Evolutionary conservation across 331 rosid genomes (phyloP).

Genomic region (Quercus phellos): DNA sequence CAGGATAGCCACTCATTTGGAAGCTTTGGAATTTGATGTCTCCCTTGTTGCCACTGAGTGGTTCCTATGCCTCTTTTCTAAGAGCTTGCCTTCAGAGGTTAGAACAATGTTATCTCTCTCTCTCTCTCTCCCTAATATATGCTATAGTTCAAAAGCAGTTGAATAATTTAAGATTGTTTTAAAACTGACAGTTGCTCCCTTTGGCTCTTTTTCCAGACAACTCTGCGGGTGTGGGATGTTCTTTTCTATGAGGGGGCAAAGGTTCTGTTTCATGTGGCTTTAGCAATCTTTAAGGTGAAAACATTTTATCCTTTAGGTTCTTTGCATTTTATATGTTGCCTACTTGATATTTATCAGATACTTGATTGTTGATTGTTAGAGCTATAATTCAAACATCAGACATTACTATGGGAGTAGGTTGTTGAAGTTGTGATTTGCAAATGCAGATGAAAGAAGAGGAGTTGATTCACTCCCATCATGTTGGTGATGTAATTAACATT

Average conservation of each 20-base stretch:
- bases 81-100: constrained; percentile 97
- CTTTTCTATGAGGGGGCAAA: constrained; percentile 98
- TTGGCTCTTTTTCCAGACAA: constrained; percentile 47
- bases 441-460: constrained; percentile 95
- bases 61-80: constrained; percentile 93
- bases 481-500: constrained; percentile 81
- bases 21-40: constrained; percentile 82
- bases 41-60: constrained; percentile 98
- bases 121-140: not conserved
- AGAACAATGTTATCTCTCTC: constrained; percentile 12
- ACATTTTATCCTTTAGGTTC: not conserved
- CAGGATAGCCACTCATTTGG: constrained; percentile 88
- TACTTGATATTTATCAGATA: not conserved
- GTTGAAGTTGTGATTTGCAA: constrained; percentile 24
- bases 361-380: not conserved
- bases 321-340: not conserved
- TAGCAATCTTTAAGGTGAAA: constrained; percentile 88
- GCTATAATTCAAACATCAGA: not conserved
- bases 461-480: constrained; percentile 71
- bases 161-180: constrained; percentile 12
- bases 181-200: constrained; percentile 21
- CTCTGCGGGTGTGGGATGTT: constrained; percentile 95
- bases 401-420: constrained; percentile 2
- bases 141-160: not conserved
- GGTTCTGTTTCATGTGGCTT: constrained; percentile 89